Conservation (phyloP, 202 grass and related monocot species). For the Cymbopogon flexuosus region DNA sequence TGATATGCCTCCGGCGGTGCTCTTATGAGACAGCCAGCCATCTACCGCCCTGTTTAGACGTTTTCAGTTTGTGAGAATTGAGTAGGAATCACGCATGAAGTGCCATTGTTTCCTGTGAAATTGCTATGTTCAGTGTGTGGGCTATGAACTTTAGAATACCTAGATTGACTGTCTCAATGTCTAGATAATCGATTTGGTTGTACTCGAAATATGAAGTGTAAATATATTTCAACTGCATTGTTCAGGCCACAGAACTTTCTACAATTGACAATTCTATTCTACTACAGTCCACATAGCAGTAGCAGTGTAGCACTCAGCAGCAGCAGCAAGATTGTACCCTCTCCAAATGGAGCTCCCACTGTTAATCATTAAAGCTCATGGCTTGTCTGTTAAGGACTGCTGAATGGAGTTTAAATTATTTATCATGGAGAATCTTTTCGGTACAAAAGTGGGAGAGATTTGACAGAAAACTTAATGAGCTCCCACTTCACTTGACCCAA, state of each 20-base stretch:
- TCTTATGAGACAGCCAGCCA: not conserved
- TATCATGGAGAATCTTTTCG: slow-evolving; percentile 5
- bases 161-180: not conserved
- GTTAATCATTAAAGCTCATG: not conserved
- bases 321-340: not conserved
- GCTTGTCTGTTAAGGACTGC: not conserved
- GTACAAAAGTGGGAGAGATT: not conserved
- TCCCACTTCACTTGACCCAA: not conserved
- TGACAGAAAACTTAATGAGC: not conserved
- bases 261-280: not conserved
- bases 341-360: not conserved
- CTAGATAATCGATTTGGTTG: not conserved
- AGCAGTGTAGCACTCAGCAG: not conserved
- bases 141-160: not conserved
- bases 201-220: not conserved
- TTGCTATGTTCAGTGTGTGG: not conserved
- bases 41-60: not conserved
- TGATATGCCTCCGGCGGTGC: not conserved
- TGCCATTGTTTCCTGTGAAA: not conserved
- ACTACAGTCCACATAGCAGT: not conserved
- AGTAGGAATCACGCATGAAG: not conserved
- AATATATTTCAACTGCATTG: not conserved
- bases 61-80: not conserved
- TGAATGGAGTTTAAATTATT: not conserved
- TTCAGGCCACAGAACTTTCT: not conserved